Evolutionary conservation across 768 basidiomycete genomes (phyloP).

Genomic region (Agrocybe praecox): DNA sequence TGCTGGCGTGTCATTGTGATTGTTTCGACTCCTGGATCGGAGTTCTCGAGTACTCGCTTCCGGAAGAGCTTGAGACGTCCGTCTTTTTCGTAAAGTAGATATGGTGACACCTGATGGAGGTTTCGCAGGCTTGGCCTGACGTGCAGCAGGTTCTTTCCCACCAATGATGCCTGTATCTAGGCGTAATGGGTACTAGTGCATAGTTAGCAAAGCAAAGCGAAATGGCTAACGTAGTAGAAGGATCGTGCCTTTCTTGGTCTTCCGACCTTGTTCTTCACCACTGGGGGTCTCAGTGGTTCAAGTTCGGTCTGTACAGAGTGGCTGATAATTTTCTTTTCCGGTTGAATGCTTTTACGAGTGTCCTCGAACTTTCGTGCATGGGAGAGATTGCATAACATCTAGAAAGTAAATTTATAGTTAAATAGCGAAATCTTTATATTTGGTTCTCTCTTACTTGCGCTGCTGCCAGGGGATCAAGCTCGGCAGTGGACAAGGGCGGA

Average conservation of each 20-base stretch:
- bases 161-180: constrained; percentile 8
- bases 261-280: constrained; percentile 23
- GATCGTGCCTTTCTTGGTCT: constrained; percentile 23
- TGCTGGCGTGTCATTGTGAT: constrained; percentile 36
- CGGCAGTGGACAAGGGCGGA: constrained; percentile 26
- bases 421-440: background rate
- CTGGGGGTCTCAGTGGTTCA: constrained; percentile 17
- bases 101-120: constrained; percentile 31
- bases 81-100: constrained; percentile 41
- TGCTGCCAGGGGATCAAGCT: constrained; percentile 54
- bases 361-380: constrained; percentile 11
- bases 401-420: background rate
- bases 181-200: constrained; percentile 13
- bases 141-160: constrained; percentile 7
- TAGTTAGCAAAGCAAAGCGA: background rate
- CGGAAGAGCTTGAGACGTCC: constrained; percentile 27
- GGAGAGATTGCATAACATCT: constrained; percentile 30
- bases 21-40: constrained; percentile 47
- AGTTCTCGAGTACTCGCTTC: constrained; percentile 45
- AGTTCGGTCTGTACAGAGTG: constrained; percentile 31
- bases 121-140: constrained; percentile 24
- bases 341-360: constrained; percentile 8
- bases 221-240: background rate
- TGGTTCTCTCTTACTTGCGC: constrained; percentile 50
- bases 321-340: constrained; percentile 23